Evolutionary conservation across 306 rosid genomes (phyloP).

Genomic region (Coriaria nepalensis): DNA sequence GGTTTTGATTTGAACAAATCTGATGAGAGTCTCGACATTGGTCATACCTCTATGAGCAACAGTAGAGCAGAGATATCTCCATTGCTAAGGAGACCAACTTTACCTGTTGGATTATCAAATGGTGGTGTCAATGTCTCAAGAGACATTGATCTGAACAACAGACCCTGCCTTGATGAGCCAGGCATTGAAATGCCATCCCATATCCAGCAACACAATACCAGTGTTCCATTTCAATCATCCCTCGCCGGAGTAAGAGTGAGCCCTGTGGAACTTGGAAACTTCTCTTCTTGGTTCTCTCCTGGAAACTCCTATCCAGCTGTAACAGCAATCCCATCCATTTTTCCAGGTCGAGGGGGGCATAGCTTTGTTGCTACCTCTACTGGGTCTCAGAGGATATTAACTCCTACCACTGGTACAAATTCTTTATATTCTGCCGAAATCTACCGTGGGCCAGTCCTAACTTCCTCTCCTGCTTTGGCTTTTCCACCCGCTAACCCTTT

Average conservation of each 20-base stretch:
- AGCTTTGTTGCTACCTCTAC: slow-evolving; percentile 41
- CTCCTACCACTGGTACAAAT: slow-evolving; percentile 44
- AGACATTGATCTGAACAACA: slow-evolving; percentile 88
- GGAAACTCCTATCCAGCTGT: slow-evolving; percentile 61
- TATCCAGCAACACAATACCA: slow-evolving; percentile 43
- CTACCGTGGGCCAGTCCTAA: slow-evolving; percentile 66
- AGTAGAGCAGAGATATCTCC: slow-evolving; percentile 38
- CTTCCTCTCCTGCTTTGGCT: slow-evolving; percentile 77
- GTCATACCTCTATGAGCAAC: slow-evolving; percentile 31
- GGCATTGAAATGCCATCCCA: slow-evolving; percentile 37
- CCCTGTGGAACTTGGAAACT: slow-evolving; percentile 51
- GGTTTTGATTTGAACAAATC: slow-evolving; percentile 75
- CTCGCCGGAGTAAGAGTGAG: slow-evolving; percentile 44
- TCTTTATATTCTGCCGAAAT: slow-evolving; percentile 56
- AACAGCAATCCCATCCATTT: slow-evolving; percentile 51
- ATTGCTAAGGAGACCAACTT: slow-evolving; percentile 32
- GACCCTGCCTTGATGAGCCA: slow-evolving; percentile 76
- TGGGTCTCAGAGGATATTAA: slow-evolving; percentile 59
- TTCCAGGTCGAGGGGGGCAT: slow-evolving; percentile 77
- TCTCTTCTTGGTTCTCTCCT: slow-evolving; percentile 72
- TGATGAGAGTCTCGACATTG: slow-evolving; percentile 9
- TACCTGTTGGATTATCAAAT: slow-evolving; percentile 49
- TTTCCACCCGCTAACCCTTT: slow-evolving; percentile 52
- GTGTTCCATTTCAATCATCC: slow-evolving; percentile 28
- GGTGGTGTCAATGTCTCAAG: slow-evolving; percentile 46